Evolutionary conservation across 345 rosid genomes (phyloP).

Genomic region (Brassica carinata): DNA sequence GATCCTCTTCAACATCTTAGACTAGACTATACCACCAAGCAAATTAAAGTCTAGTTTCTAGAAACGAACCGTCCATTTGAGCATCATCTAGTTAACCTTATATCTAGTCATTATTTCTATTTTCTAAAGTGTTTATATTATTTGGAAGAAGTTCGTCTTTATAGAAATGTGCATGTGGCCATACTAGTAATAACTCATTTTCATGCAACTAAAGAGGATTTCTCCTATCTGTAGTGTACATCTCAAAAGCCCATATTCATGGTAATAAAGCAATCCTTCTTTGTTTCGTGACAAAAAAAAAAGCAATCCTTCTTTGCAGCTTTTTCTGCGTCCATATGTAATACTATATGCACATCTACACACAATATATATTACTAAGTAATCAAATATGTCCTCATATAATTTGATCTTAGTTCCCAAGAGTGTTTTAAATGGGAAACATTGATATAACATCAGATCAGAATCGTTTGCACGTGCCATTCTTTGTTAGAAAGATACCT

Average conservation of each 20-base stretch:
- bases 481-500: slow-evolving; percentile 33
- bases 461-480: slow-evolving; percentile 31
- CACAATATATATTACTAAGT: background rate
- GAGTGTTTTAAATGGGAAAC: background rate
- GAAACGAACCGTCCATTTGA: background rate
- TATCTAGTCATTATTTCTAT: background rate
- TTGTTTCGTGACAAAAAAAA: too few species aligned
- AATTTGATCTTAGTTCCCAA: background rate
- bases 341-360: slow-evolving; percentile 11
- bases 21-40: background rate
- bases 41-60: background rate
- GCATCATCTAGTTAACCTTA: background rate
- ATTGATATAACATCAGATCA: background rate
- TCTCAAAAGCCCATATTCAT: slow-evolving; percentile 34
- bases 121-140: background rate
- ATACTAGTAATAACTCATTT: slow-evolving; percentile 18
- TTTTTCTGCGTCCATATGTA: slow-evolving; percentile 23
- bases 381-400: slow-evolving; percentile 12
- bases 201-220: slow-evolving; percentile 35
- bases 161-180: slow-evolving; percentile 34
- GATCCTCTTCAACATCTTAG: background rate
- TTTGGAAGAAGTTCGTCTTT: slow-evolving; percentile 23
- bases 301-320: slow-evolving; percentile 26
- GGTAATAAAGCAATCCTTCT: slow-evolving; percentile 29
- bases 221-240: slow-evolving; percentile 25